Evolutionary conservation across 1,139 yeast genomes (phyloP).

Genomic region (Pneumocystis canis): DNA sequence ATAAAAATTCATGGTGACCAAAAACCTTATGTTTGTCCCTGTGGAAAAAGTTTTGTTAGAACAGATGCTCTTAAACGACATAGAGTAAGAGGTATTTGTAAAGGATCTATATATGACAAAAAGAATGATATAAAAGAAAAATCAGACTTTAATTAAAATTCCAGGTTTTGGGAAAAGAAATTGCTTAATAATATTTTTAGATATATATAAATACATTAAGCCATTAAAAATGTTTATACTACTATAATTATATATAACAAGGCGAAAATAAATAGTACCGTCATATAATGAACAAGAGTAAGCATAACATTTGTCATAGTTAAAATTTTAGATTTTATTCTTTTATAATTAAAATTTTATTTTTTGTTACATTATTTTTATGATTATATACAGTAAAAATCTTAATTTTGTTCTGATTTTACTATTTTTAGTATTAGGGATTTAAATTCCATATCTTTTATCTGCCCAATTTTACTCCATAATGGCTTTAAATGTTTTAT

Average conservation of each 20-base stretch:
- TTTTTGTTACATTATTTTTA: neutral
- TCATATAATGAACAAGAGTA: neutral
- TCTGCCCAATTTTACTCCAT: neutral
- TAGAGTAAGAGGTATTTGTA: slow-evolving; percentile 60
- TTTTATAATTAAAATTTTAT: neutral
- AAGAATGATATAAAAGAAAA: slow-evolving; percentile 24
- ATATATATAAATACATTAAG: neutral
- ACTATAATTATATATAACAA: slow-evolving; percentile 25
- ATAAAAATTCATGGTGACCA: slow-evolving; percentile 67
- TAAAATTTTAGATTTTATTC: neutral
- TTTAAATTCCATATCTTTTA: neutral
- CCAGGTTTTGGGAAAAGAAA: slow-evolving; percentile 2
- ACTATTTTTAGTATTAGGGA: neutral
- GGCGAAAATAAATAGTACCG: slow-evolving; percentile 24
- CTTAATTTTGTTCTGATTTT: neutral
- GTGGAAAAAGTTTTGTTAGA: slow-evolving; percentile 84
- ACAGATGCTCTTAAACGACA: slow-evolving; percentile 82
- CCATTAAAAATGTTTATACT: neutral
- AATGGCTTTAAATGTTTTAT: neutral
- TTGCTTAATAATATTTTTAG: neutral
- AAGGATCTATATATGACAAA: slow-evolving; percentile 40
- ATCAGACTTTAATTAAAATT: slow-evolving; percentile 5
- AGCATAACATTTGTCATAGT: neutral
- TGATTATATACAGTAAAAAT: neutral
- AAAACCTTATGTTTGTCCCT: slow-evolving; percentile 61